phyloP scores from a whole-genome alignment of 805 yeast genomes.

The Priceomyces fermenticarens region DNA sequence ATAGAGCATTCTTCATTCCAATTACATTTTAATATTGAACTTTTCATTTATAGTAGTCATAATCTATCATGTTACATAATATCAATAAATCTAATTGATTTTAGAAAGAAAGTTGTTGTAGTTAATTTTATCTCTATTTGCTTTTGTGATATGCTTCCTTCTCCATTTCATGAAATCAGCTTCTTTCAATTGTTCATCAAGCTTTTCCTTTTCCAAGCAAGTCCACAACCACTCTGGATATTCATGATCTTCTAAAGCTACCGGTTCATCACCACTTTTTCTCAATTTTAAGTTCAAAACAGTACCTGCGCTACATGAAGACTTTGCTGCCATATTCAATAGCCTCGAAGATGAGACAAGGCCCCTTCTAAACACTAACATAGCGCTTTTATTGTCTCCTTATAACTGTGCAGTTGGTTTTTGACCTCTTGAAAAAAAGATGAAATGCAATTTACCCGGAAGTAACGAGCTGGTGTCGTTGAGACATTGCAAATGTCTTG shows the following conservation, averaged over 20 bases:
- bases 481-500: constrained; percentile 4
- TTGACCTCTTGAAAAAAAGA: too few relatives aligned
- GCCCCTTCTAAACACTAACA: constrained; percentile 2
- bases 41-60: neutral
- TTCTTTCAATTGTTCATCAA: constrained; percentile 51
- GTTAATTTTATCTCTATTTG: constrained; percentile 69
- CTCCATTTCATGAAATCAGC: constrained; percentile 68
- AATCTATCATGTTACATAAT: too few relatives aligned
- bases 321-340: constrained; percentile 9
- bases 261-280: constrained; percentile 81
- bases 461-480: too few relatives aligned
- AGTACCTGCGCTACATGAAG: constrained; percentile 65
- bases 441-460: too few relatives aligned
- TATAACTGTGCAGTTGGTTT: neutral
- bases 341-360: constrained; percentile 1
- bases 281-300: constrained; percentile 66
- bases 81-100: constrained; percentile 26
- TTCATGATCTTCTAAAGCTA: constrained; percentile 82
- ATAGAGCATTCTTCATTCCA: too few relatives aligned
- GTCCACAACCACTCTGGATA: constrained; percentile 97
- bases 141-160: constrained; percentile 60
- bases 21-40: neutral
- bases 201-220: constrained; percentile 65
- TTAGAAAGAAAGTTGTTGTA: constrained; percentile 72
- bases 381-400: constrained; percentile 1